Base-by-base conservation (phyloP, 768 basidiomycete species). In the Strobilomyces confusus region DNA sequence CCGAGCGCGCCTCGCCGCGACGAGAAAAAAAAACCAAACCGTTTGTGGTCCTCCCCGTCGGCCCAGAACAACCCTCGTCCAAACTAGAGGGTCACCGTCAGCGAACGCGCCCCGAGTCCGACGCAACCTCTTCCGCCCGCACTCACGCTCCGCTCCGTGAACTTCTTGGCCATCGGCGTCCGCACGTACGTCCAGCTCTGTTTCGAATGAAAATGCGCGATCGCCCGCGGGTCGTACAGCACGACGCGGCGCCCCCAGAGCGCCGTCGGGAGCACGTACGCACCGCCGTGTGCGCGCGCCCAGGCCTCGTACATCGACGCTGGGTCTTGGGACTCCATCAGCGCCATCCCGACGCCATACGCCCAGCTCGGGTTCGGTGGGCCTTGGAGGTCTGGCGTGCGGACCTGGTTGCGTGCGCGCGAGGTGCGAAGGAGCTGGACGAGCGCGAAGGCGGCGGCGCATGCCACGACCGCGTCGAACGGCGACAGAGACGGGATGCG, bases 21-120 rank as follows among this genome's bases (percentile, higher is more conserved):
- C 9, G 1, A 3, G 9, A 17, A 7, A 5, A 22, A 12, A 17
- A 7, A 5, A 22, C 53, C 52, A 7, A 45, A 72, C 78, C 77
- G 68, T 43, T 64, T 69, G 44, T 81, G 80, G 48, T 67, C 72
- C 15, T 80, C 79, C 13, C 75, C 73, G 32, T 74, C 66, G 2
- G 63, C 56, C 55, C 46, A 61, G 11, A 64, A 32, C 2, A 75
- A 37, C 2, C 73, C 72, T 19, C 58, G 61, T 4, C 74, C 73
- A 26, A 59, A 48, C 51, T 60, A 20, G 65, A 34, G n/a, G 29
- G 9, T 29, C 29, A 29, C n/a, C n/a, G n/a, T n/a, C n/a, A n/a
- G n/a, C n/a, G 29, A 29, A 29, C n/a, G n/a, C n/a, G n/a, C n/a
- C n/a, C n/a, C n/a, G n/a, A n/a, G n/a, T n/a, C n/a, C n/a, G n/a